phyloP scores from a whole-genome alignment of 1,284 basidiomycete genomes.

The Boletus sp. region DNA sequence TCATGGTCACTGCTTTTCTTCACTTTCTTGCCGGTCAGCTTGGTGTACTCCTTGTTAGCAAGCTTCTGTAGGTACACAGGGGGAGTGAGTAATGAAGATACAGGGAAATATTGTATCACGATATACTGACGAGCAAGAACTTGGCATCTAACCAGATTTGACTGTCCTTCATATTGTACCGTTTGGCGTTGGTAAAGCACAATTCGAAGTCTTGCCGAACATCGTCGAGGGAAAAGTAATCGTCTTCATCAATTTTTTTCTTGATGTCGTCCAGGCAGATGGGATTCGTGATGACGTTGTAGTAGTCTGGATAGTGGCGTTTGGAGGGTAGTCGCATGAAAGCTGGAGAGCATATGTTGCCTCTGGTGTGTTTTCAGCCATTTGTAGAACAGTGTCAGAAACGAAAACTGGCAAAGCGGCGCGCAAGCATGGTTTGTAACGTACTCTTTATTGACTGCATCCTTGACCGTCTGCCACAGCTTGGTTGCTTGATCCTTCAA shows the following conservation, averaged over 20 bases:
- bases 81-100: slow-evolving; percentile 7
- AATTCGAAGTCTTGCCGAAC: slow-evolving; percentile 80
- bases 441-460: slow-evolving; percentile 80
- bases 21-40: slow-evolving; percentile 47
- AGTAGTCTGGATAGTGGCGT: slow-evolving; percentile 88
- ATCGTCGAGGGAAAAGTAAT: slow-evolving; percentile 65
- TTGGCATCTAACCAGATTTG: slow-evolving; percentile 84
- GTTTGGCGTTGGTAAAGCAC: slow-evolving; percentile 87
- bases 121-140: slow-evolving; percentile 44
- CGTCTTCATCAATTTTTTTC: slow-evolving; percentile 61
- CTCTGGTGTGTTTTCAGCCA: slow-evolving; percentile 41
- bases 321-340: slow-evolving; percentile 79
- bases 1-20: slow-evolving; percentile 42
- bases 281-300: slow-evolving; percentile 67
- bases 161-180: slow-evolving; percentile 85
- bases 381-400: slow-evolving; percentile 30
- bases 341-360: slow-evolving; percentile 60
- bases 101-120: background rate
- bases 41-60: slow-evolving; percentile 57
- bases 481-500: slow-evolving; percentile 41
- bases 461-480: slow-evolving; percentile 71
- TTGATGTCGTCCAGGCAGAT: slow-evolving; percentile 87
- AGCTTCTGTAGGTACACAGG: slow-evolving; percentile 51
- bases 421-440: slow-evolving; percentile 42
- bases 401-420: slow-evolving; percentile 33